Percentiles rank a stretch among this genome's conserved stretches.
These are phyloP conservation scores for Tolypocladium pustulatum DNA, from an alignment of 2,329 filamentous ascomycete genomes.

Conservation along the genomic window DNA sequence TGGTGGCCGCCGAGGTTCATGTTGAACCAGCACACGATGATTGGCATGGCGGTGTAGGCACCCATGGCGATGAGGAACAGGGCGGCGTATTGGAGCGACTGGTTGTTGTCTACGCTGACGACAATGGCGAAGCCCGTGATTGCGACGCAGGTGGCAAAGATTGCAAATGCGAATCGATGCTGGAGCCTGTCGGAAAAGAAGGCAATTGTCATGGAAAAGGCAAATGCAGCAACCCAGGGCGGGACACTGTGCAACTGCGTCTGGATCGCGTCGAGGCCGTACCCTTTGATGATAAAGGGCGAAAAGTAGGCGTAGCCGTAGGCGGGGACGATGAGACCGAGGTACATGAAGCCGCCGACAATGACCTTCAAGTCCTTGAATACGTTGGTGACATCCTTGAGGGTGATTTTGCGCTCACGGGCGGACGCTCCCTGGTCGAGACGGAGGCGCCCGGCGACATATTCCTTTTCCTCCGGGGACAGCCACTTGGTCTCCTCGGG, in stretches of 20 bases:
- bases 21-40: constrained; percentile 74
- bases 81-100: constrained; percentile 60
- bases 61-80: constrained; percentile 76
- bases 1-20: constrained; percentile 71
- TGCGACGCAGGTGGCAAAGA: constrained; percentile 56
- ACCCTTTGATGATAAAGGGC: constrained; percentile 59
- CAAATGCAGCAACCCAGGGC: constrained; percentile 61
- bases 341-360: constrained; percentile 70
- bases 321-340: constrained; percentile 66
- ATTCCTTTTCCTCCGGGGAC: constrained; percentile 55
- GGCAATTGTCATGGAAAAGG: constrained; percentile 66
- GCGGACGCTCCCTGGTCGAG: constrained; percentile 60
- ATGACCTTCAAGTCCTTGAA: constrained; percentile 68
- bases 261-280: constrained; percentile 48
- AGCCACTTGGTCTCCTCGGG: constrained; percentile 68
- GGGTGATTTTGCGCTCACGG: constrained; percentile 48
- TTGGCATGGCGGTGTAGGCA: constrained; percentile 79
- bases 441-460: constrained; percentile 54
- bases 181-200: constrained; percentile 57
- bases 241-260: constrained; percentile 49
- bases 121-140: constrained; percentile 70
- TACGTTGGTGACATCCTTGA: constrained; percentile 48
- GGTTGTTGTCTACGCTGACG: constrained; percentile 58
- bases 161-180: constrained; percentile 66
- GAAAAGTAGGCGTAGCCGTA: constrained; percentile 73